phyloP scores from a whole-genome alignment of 129 eudicot species.

The Mikania micrantha region DNA sequence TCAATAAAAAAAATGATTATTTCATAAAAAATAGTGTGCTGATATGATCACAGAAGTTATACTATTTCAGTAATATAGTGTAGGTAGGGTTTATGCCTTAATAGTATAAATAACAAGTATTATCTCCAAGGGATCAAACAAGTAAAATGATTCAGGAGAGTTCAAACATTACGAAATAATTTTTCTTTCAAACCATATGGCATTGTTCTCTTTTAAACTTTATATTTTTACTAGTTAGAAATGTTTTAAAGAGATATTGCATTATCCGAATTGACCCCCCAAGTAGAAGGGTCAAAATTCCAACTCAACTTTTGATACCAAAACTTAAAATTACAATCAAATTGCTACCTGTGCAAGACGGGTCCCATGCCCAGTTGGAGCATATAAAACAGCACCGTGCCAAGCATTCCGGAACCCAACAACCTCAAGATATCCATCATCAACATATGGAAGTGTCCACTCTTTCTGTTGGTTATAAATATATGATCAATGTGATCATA shows the following conservation, averaged over 20 bases:
- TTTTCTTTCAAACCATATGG: not conserved
- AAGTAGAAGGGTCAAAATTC: not conserved
- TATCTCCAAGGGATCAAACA: no score
- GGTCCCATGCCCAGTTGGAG: constrained; percentile 91
- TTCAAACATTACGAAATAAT: not conserved
- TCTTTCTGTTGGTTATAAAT: constrained; percentile 40
- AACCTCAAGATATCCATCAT: constrained; percentile 81
- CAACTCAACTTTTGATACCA: not conserved
- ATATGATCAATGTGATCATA: not conserved
- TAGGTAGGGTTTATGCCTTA: no score
- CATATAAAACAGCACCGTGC: constrained; percentile 85
- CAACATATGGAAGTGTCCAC: constrained; percentile 65
- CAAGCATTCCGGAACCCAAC: constrained; percentile 98
- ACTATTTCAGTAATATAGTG: no score
- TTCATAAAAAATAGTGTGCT: not conserved
- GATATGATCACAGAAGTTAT: not conserved
- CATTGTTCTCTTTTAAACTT: not conserved
- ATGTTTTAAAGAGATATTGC: not conserved
- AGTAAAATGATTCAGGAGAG: not conserved
- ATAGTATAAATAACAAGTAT: no score
- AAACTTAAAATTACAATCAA: not conserved
- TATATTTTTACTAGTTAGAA: not conserved
- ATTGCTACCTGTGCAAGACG: constrained; percentile 92
- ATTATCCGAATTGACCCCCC: not conserved
- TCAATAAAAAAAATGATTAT: no score